These are phyloP conservation scores for Kluyveromyces starmeri DNA, from an alignment of 805 yeast species.

Conservation along the genomic window DNA sequence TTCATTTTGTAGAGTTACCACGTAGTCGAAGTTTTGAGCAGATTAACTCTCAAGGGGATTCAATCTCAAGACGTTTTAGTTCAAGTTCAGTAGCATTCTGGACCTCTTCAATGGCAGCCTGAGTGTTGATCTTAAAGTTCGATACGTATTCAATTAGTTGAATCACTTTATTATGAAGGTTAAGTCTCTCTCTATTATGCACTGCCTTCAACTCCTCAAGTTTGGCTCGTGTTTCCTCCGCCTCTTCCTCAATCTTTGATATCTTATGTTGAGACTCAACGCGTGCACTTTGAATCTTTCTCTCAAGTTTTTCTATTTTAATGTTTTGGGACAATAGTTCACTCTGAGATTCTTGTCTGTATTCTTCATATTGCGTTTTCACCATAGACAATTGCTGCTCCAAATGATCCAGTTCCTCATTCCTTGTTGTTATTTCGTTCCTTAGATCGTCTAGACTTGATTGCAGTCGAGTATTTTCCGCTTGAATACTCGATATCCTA, in stretches of 20 bases:
- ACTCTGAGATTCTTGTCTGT: constrained; percentile 44
- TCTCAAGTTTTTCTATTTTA: constrained; percentile 58
- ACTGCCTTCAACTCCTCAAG: constrained; percentile 41
- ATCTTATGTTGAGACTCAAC: constrained; percentile 42
- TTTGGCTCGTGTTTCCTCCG: constrained; percentile 44
- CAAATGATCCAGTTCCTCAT: constrained; percentile 46
- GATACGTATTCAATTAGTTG: constrained; percentile 52
- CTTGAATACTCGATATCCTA: constrained; percentile 11
- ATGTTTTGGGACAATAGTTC: constrained; percentile 40
- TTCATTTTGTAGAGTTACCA: no score
- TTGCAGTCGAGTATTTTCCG: constrained; percentile 32
- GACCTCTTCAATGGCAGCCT: constrained; percentile 47
- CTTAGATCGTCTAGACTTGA: constrained; percentile 48
- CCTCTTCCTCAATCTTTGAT: constrained; percentile 39
- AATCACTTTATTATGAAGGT: constrained; percentile 45
- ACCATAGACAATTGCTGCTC: constrained; percentile 46
- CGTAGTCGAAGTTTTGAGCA: no score
- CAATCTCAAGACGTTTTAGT: not conserved
- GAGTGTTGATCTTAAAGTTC: constrained; percentile 58
- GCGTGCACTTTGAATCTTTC: constrained; percentile 42
- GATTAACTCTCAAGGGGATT: no score
- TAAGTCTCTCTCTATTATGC: constrained; percentile 38
- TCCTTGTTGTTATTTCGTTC: constrained; percentile 48
- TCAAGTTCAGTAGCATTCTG: not conserved
- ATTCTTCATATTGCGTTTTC: constrained; percentile 47